Conservation (phyloP, 495 filamentous ascomycete genomes). For the Penicillium lividum region DNA sequence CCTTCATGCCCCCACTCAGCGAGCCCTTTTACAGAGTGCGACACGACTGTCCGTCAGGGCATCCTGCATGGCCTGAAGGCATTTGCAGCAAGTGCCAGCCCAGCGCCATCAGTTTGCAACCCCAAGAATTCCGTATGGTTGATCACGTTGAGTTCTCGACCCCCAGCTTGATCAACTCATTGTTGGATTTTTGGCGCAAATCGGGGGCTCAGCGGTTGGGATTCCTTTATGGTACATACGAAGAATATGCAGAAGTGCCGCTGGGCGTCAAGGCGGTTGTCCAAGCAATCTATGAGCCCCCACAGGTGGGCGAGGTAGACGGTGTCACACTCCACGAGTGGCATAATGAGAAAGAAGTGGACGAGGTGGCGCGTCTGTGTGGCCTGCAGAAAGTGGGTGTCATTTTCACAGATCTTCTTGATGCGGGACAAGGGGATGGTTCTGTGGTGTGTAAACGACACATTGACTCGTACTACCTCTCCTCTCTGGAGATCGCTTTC, state of each 20-base stretch:
- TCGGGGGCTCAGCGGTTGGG: constrained; percentile 80
- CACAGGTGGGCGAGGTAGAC: constrained; percentile 88
- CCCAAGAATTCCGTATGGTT: constrained; percentile 94
- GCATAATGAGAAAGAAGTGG: constrained; percentile 81
- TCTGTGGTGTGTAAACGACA: constrained; percentile 93
- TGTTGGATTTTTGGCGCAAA: constrained; percentile 88
- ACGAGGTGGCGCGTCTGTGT: constrained; percentile 79
- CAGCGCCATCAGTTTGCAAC: constrained; percentile 92
- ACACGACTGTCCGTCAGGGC: constrained; percentile 86
- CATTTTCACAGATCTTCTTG: constrained; percentile 91
- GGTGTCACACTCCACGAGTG: constrained; percentile 85
- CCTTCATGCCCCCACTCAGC: constrained; percentile 92
- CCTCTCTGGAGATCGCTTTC: constrained; percentile 89
- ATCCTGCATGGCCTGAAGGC: constrained; percentile 92
- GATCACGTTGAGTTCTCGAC: constrained; percentile 97
- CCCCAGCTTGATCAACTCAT: constrained; percentile 75
- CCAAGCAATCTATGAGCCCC: constrained; percentile 96
- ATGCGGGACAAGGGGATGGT: constrained; percentile 77
- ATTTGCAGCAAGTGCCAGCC: constrained; percentile 99
- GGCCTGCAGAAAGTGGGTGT: constrained; percentile 89
- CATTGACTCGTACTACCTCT: constrained; percentile 91
- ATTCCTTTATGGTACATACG: constrained; percentile 87
- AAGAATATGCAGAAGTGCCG: constrained; percentile 90
- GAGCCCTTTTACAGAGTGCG: constrained; percentile 93
- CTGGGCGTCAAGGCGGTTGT: constrained; percentile 95